Conservation (phyloP, 2,329 filamentous ascomycete genomes). For the Claviceps pusilla region DNA sequence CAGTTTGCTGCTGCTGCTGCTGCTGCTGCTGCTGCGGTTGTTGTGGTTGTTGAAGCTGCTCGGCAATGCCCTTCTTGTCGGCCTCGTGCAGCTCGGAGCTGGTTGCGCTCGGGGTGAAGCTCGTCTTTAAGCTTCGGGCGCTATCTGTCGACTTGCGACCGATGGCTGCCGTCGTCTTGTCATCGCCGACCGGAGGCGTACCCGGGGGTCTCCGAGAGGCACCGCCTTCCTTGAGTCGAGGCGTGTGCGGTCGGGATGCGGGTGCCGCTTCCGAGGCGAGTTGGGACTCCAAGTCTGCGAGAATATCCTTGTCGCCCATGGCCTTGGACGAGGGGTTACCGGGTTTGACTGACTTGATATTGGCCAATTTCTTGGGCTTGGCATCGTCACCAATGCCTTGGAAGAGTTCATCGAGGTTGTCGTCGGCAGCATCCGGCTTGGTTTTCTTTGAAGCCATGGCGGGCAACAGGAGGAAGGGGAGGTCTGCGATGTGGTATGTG, state of each 20-base stretch:
- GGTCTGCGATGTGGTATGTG: not conserved
- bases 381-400: slow-evolving; percentile 43
- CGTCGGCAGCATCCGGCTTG: slow-evolving; percentile 40
- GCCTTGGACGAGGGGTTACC: slow-evolving; percentile 35
- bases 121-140: slow-evolving; percentile 53
- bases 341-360: slow-evolving; percentile 28
- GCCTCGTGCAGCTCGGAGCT: slow-evolving; percentile 45
- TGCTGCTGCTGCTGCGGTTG: slow-evolving; percentile 15
- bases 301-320: slow-evolving; percentile 52
- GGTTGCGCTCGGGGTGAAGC: slow-evolving; percentile 53
- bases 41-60: slow-evolving; percentile 23
- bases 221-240: slow-evolving; percentile 46
- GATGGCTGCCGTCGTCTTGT: slow-evolving; percentile 30
- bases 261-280: slow-evolving; percentile 55
- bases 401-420: slow-evolving; percentile 52
- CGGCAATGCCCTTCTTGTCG: slow-evolving; percentile 35
- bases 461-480: slow-evolving; percentile 7
- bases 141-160: slow-evolving; percentile 66
- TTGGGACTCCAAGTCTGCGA: slow-evolving; percentile 67
- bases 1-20: slow-evolving; percentile 11
- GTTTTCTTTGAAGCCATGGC: slow-evolving; percentile 46
- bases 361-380: slow-evolving; percentile 32
- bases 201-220: slow-evolving; percentile 28
- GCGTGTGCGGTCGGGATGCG: slow-evolving; percentile 68
- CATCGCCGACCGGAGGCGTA: slow-evolving; percentile 45